Evolutionary conservation across 495 filamentous ascomycete genomes (phyloP), one percentile per base, ranked within the genome.

Genomic region (Mycothermus thermophilus): DNA sequence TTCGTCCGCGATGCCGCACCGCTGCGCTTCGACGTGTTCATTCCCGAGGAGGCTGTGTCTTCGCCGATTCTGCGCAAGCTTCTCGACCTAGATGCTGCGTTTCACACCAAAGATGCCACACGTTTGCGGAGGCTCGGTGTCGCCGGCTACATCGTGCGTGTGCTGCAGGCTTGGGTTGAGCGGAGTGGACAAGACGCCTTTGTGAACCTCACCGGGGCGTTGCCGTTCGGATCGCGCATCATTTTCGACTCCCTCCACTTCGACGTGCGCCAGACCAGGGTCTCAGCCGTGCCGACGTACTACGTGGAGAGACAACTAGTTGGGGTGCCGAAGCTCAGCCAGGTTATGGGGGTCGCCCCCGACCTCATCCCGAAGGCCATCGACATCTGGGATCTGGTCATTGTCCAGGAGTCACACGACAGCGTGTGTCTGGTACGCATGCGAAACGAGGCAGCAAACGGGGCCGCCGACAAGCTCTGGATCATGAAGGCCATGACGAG

Each of bases 401-500:
- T 63, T 27, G 44, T 64, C 26, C 45, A 53, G 23, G 51, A 66
- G 34, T 42, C 66, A 8, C 55, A 66, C 38, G 64, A 68, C 37
- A 66, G 63, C 33, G 58, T 64, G 12, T 62, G 59, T 27, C 41
- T 65, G 12, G 60, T 68, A 15, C 49, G 47, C 38, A 51, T 63
- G 14, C 27, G 39, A 25, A 43, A 41, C 11, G 17, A 15, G 1
- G 17, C 19, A 12, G 20, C 16, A 7, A 12, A n/a, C 1, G 14
- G n/a, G 8, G 30, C 24, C 1, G 5, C 23, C 1, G 25, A 27
- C 29, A 42, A 51, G 34, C 41, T 60, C 4, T 64, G 52, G 57
- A 61, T 68, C 40, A 48, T 69, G 47, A 69, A 69, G 37, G 62
- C 63, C 10, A 38, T 67, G 45, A 60, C 62, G 8, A 67, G 63